Evolutionary conservation across 345 rosid species (phyloP), one percentile per base, ranked within the genome.

Genomic region (Ricinus communis): DNA sequence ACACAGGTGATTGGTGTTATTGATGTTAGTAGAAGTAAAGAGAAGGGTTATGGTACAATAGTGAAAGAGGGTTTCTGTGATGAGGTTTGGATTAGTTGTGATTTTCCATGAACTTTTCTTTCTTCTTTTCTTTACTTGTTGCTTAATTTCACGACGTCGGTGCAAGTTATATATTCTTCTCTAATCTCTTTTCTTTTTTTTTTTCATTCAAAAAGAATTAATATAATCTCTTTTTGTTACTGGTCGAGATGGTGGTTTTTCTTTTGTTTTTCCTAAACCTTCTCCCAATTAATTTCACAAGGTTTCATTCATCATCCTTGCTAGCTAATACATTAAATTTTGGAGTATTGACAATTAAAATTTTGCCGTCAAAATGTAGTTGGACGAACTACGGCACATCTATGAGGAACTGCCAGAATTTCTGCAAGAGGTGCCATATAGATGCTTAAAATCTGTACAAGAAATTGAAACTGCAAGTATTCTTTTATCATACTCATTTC

Each of bases 331-430:
- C 30, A 13, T 30, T 52, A 71, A 21, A 43, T 51, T 67, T 57
- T 57, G 24, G 24, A 27, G 57, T 58, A 54, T 30, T 70, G 59
- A 36, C 40, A 25, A 56, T 49, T 56, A 0, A 22, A 66, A 59
- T 25, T 47, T 73, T 77, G 27, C 73, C 25, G 41, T 66, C 68
- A 38, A 43, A 65, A 13, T 69, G 43, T 76, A 94, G 98, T 82
- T 94, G 81, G 98, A 94, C 73, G 98, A 94, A 80, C 85, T 94
- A 74, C 86, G 98, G 84, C 93, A 90, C 82, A 88, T 94, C 74
- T 92, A 90, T 4, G 98, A 94, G 79, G 97, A 85, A 82, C 72
- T 94, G 85, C 98, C 98, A 38, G 91, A 91, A 40, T 87, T 91
- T 73, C 85, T 94, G 75, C 88, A 90, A 76, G 80, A 94, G 97